Evolutionary conservation across 1,139 yeast genomes (phyloP).

Genomic region (Hyphopichia pseudoburtonii): DNA sequence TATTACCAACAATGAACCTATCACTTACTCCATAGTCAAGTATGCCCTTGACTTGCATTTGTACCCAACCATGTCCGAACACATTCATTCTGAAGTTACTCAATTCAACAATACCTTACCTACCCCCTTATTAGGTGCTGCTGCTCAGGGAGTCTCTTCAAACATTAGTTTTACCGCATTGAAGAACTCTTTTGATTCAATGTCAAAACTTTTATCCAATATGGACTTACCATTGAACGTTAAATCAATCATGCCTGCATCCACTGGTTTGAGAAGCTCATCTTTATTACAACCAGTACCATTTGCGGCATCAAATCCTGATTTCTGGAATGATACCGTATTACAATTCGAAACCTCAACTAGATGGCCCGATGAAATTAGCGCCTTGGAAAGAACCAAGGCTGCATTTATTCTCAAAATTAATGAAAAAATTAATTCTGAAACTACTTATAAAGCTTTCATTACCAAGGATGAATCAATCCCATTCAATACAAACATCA

Average conservation of each 20-base stretch:
- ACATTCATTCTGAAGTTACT: conserved; percentile 39
- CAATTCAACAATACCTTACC: conserved; percentile 56
- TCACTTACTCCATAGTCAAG: conserved; percentile 64
- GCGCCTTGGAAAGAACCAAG: conserved; percentile 84
- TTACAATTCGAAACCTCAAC: conserved; percentile 85
- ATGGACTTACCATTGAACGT: conserved; percentile 71
- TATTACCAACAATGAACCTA: conserved; percentile 57
- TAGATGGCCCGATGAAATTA: conserved; percentile 94
- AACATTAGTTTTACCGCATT: conserved; percentile 54
- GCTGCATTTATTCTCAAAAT: conserved; percentile 83
- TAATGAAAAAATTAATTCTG: conserved; percentile 53
- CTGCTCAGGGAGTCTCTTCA: conserved; percentile 55
- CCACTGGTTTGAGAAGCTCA: conserved; percentile 71
- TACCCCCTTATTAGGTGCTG: conserved; percentile 57
- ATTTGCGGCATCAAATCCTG: conserved; percentile 72
- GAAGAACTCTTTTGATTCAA: conserved; percentile 63
- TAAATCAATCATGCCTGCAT: conserved; percentile 69
- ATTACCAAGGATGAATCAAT: conserved; percentile 64
- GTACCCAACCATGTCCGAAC: conserved; percentile 43
- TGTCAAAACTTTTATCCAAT: conserved; percentile 53
- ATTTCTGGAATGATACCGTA: conserved; percentile 76
- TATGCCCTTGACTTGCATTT: conserved; percentile 67
- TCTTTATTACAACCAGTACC: conserved; percentile 81
- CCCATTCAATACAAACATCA: conserved; percentile 62
- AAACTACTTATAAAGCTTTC: conserved; percentile 54